A percentile compares a stretch with the other conserved stretches of the same genome.
phyloP scores from a whole-genome alignment of 306 rosid species.

The Dalbergia cochinchinensis region DNA sequence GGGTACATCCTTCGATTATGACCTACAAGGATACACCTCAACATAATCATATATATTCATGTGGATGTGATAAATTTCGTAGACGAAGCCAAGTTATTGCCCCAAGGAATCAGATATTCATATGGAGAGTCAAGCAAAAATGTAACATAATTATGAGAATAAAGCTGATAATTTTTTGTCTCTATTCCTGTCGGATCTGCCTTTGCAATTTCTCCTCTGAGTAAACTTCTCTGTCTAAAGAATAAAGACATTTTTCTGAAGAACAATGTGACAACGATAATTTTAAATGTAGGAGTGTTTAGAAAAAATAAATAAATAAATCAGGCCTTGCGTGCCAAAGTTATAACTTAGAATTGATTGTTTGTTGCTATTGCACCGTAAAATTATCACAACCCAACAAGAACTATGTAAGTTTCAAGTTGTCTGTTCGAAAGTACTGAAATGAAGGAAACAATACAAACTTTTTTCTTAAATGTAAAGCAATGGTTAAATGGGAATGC shows the following conservation, averaged over 20 bases:
- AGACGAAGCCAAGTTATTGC: not conserved
- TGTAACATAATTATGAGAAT: not conserved
- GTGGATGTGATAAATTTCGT: not conserved
- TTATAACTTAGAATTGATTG: no score
- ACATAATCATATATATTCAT: not conserved
- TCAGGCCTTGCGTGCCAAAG: not conserved
- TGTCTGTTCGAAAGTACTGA: no score
- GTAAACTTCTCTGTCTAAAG: not conserved
- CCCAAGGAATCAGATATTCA: not conserved
- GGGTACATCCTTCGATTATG: not conserved
- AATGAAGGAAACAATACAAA: no score
- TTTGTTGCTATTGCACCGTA: not conserved
- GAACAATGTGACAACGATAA: conserved; percentile 22
- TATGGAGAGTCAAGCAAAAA: conserved; percentile 16
- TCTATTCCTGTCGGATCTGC: not conserved
- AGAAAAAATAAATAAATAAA: no score
- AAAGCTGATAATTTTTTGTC: conserved; percentile 28
- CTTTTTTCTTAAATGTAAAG: no score
- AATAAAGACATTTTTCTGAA: not conserved
- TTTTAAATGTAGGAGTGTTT: not conserved
- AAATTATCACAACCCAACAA: no score
- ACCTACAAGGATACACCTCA: no score
- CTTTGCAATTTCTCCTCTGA: not conserved
- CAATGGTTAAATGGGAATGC: no score
- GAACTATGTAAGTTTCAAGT: no score